Base-by-base conservation (phyloP, 2,329 filamentous ascomycete species). In the Eurotiales sp. region DNA sequence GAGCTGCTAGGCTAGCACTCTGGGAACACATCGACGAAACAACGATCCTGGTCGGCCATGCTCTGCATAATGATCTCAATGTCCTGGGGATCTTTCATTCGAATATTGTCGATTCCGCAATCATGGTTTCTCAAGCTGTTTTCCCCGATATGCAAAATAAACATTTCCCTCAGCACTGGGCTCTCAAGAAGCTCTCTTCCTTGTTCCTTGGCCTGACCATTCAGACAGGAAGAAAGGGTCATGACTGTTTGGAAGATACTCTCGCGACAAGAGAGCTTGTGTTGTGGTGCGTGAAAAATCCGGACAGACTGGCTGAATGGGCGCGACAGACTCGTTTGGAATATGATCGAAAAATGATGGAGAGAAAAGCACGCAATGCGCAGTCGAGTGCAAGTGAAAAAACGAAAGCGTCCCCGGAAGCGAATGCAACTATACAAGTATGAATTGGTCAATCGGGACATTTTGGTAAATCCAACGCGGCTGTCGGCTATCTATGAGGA, bases 21-120 rank as follows among this genome's bases (percentile, higher is more conserved):
- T 77, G 72, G 64, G 56, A 64, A 17, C 63, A 68, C 50, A 68
- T 75, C 29, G 72, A 78, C 53, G 51, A 54, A 0, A 50, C 72
- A 7, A 80, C 78, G 0, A 66, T 80, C 2, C 58, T 80, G 7
- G 59, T 79, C 8, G 78, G 78, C 1, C 78, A 81, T 46, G 61
- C 71, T 3, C 59, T 79, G 3, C 52, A 73, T 6, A 59, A 75
- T 46, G 77, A 80, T 51, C 60, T 81, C 0, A 59, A 67, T 6
- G 68, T 69, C 1, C 59, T 81, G 11, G 65, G 71, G 3, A 68
- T 79, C 8, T 55, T 67, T 0, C 76, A 79, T 55, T 40, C 52
- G 1, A 64, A 59, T 15, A 62, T 78, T 15, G 68, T 80, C 5
- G 78, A 81, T 50, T 71, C 75, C 1, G 60, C 60, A 0, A 67